Evolutionary conservation across 2,329 filamentous ascomycete species (phyloP), one percentile per base, ranked within the genome.

Genomic region (Epichloe typhina): DNA sequence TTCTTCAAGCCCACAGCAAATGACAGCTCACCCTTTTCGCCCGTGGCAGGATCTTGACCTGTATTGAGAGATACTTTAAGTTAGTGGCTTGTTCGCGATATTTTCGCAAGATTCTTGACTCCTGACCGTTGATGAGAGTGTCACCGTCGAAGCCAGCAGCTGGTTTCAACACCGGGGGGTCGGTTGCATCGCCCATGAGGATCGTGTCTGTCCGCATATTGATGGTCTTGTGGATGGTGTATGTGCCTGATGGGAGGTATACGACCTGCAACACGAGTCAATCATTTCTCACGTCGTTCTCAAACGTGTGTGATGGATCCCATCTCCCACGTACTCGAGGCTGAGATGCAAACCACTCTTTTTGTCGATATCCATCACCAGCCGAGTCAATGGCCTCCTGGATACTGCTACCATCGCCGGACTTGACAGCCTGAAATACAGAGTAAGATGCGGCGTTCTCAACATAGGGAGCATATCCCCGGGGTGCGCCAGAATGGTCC

Each of bases 1-100:
- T 72, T 72, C 61, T 72, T 72, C 44, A 72, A 47, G 17, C 64
- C 63, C 7, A 73, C 68, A 11, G 69, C 63, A 39, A 72, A 72
- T 0, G 68, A 70, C 5, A 69, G 57, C 53, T 72, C 69, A 26
- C 69, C 69, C 9, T 23, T 37, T 15, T 31, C 38, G 5, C 53
- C 60, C 1, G 64, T 67, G 1, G 58, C 54, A 6, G 68, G 68
- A 54, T 71, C 68, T 47, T 69, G 58, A 21, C 44, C 49, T 51
- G 9, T 17, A 13, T 12, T 31, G 37, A 23, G 21, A 21, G 19
- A n/a, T 6, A 36, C 4, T 9, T 35, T 7, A 9, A 7, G 31
- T 38, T 46, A 21, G 13, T 33, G 36, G n/a, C 33, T 15, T 46
- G 44, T 31, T 31, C 19, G 31, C 12, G 5, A 37, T 36, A 46